Conservation (phyloP, 805 yeast genomes). For the Torulaspora microellipsoides region DNA sequence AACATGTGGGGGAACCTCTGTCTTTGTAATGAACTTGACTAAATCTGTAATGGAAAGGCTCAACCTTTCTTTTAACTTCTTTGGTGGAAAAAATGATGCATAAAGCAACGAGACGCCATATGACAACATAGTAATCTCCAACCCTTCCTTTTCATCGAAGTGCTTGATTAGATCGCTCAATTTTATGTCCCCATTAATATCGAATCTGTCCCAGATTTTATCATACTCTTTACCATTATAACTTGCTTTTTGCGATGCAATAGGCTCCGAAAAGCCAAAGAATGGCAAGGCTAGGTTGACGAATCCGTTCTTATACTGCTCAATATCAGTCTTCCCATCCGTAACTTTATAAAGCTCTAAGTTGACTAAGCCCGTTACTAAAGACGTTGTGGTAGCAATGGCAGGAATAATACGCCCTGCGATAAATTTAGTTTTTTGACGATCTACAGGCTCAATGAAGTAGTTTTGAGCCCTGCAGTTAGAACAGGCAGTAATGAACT, state of each 20-base stretch:
- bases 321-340: slow-evolving; percentile 68
- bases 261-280: slow-evolving; percentile 95
- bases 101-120: slow-evolving; percentile 84
- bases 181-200: slow-evolving; percentile 70
- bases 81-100: slow-evolving; percentile 91
- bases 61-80: slow-evolving; percentile 77
- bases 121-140: slow-evolving; percentile 86
- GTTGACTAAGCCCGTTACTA: slow-evolving; percentile 92
- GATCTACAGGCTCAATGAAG: slow-evolving; percentile 82
- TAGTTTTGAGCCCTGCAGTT: slow-evolving; percentile 94
- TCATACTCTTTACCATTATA: slow-evolving; percentile 79
- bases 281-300: slow-evolving; percentile 90
- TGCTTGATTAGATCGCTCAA: slow-evolving; percentile 66
- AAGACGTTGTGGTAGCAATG: slow-evolving; percentile 97
- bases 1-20: slow-evolving; percentile 68
- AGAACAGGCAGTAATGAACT: slow-evolving; percentile 92
- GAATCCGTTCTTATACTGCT: slow-evolving; percentile 88
- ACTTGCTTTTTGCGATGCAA: slow-evolving; percentile 75
- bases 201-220: slow-evolving; percentile 93
- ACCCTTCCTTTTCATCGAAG: slow-evolving; percentile 77
- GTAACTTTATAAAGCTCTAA: slow-evolving; percentile 88
- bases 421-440: slow-evolving; percentile 86
- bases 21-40: slow-evolving; percentile 80
- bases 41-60: slow-evolving; percentile 63
- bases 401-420: slow-evolving; percentile 99